Percentiles rank a stretch among this genome's conserved stretches.
phyloP scores from a whole-genome alignment of 768 basidiomycete species.

The Russula sp. region DNA sequence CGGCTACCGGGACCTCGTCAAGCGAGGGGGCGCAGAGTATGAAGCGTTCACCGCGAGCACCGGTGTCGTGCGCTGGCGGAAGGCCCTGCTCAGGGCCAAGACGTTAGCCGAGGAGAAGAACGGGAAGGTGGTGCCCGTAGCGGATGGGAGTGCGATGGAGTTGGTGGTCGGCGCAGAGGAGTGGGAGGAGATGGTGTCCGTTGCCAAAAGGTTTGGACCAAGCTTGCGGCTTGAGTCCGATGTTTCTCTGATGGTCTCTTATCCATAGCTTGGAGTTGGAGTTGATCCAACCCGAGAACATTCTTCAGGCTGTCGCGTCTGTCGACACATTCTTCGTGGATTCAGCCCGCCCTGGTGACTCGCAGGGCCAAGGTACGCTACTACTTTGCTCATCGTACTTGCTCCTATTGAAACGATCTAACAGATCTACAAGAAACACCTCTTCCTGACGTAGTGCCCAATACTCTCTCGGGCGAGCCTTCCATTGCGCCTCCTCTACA shows the following conservation, averaged over 20 bases:
- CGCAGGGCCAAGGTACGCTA: constrained; percentile 12
- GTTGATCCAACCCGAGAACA: constrained; percentile 37
- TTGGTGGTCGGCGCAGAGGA: constrained; percentile 44
- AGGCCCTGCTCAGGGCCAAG: constrained; percentile 43
- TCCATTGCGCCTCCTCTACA: constrained; percentile 29
- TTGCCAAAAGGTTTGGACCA: constrained; percentile 41
- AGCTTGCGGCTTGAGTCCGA: neutral
- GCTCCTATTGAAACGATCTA: neutral
- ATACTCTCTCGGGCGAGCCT: constrained; percentile 46
- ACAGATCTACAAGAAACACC: constrained; percentile 28
- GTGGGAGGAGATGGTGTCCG: constrained; percentile 47
- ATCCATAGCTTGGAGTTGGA: constrained; percentile 34
- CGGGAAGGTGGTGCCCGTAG: constrained; percentile 40
- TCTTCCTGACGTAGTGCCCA: constrained; percentile 44
- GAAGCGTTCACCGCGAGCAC: constrained; percentile 51
- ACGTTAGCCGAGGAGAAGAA: constrained; percentile 33
- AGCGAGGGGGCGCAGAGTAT: constrained; percentile 50
- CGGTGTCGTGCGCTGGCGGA: constrained; percentile 45
- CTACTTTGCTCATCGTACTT: neutral
- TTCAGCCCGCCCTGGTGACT: constrained; percentile 30
- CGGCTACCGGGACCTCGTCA: constrained; percentile 47
- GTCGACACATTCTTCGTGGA: constrained; percentile 31
- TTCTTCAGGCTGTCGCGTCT: constrained; percentile 45
- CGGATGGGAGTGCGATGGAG: constrained; percentile 39
- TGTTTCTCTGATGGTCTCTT: neutral